Evolutionary conservation across 352 stramenopile species (phyloP), one percentile per base, ranked within the genome.

Genomic region (Thraustochytrium striatum): DNA sequence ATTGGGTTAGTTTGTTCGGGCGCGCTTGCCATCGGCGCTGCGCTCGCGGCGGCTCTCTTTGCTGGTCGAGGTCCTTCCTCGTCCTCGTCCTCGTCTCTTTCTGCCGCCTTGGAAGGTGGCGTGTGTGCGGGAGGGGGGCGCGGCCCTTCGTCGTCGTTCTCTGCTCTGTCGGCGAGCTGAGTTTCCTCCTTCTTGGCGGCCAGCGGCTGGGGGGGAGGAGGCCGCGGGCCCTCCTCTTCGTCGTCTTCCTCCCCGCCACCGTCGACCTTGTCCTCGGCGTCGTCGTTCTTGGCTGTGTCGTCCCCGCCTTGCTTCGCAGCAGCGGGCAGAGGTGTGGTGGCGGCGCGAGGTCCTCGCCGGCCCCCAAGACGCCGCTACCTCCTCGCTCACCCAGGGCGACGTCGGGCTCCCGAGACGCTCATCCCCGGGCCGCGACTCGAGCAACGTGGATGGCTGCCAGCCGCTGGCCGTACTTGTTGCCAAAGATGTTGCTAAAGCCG

Each of bases 391-490:
- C n/a, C n/a, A n/a, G n/a, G n/a, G n/a, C n/a, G n/a, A n/a, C n/a
- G n/a, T n/a, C n/a, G n/a, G n/a, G n/a, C n/a, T n/a, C n/a, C n/a
- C n/a, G n/a, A n/a, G n/a, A n/a, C n/a, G n/a, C n/a, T n/a, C n/a
- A n/a, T n/a, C 7, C 39, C 11, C 59, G 8, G 11, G 9, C 39
- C 8, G 8, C 59, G 59, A 32, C 65, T 75, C 65, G 50, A 30
- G 44, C 44, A 75, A 70, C 13, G 44, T 61, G 32, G 43, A 38
- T 41, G 53, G 25, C 9, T 91, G 95, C 96, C 38, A 99, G 88
- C 84, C 97, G 93, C 89, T 99, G 95, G 1, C 95, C 96, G 85
- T 99, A 99, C 85, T 99, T 99, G 85, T 98, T 99, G 53, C 95
- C 95, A 85, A 99, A 99, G 81, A 99, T 98, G 87, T 99, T 99